Percentiles rank a stretch among this genome's conserved stretches.
Conservation (phyloP, 2,329 filamentous ascomycete genomes). For the Tolypocladium guangdongense region DNA sequence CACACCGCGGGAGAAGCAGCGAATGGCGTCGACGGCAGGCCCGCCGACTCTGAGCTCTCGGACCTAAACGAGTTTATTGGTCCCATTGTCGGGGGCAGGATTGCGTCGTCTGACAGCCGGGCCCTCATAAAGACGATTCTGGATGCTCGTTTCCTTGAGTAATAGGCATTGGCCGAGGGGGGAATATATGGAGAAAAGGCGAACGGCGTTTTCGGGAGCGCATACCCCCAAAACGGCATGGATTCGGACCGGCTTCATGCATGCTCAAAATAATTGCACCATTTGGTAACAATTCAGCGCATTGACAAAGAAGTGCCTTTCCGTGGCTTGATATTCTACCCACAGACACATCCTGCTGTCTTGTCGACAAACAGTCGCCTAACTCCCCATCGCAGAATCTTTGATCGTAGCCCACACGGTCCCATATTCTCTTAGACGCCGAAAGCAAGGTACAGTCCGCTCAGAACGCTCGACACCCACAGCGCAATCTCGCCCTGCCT, state of each 20-base stretch:
- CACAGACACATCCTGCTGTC: neutral
- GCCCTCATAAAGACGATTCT: slow-evolving; percentile 39
- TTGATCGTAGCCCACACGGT: neutral
- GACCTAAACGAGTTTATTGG: slow-evolving; percentile 45
- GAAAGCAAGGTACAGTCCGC: slow-evolving; percentile 35
- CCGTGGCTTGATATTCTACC: neutral
- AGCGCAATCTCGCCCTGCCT: slow-evolving; percentile 34
- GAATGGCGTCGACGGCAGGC: slow-evolving; percentile 29
- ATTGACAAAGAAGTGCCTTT: neutral
- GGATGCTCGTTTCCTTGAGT: slow-evolving; percentile 42
- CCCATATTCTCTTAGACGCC: slow-evolving; percentile 25
- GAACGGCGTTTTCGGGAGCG: slow-evolving; percentile 15
- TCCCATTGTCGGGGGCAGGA: slow-evolving; percentile 38
- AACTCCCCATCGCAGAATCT: neutral
- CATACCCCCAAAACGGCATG: neutral
- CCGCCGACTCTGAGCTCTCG: slow-evolving; percentile 25
- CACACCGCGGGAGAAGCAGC: slow-evolving; percentile 16
- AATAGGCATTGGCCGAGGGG: neutral
- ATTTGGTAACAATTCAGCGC: too few species aligned
- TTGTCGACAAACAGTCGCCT: neutral
- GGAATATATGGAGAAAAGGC: slow-evolving; percentile 5
- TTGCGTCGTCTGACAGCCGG: slow-evolving; percentile 34
- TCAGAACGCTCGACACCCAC: slow-evolving; percentile 33
- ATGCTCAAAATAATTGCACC: neutral
- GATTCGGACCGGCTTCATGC: neutral